phyloP scores from a whole-genome alignment of 2,329 filamentous ascomycete species.

The Cercospora sojina region DNA sequence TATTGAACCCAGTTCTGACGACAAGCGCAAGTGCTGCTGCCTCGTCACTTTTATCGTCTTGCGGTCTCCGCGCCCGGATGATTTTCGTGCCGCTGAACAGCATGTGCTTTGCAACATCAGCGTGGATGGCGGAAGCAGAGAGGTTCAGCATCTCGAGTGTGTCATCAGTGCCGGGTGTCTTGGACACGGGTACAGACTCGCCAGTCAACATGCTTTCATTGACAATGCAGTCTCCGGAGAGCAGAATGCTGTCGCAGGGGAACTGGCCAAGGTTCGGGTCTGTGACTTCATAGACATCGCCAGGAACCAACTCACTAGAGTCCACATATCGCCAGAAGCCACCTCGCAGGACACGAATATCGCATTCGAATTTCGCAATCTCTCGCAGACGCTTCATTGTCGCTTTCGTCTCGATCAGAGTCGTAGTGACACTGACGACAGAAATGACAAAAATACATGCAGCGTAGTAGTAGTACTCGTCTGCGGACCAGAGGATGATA shows the following conservation, averaged over 20 bases:
- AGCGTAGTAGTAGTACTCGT: slow-evolving; percentile 98
- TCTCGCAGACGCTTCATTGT: slow-evolving; percentile 90
- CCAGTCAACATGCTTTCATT: slow-evolving; percentile 99
- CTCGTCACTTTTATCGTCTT: slow-evolving; percentile 81
- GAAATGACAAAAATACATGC: slow-evolving; percentile 94
- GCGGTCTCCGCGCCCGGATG: slow-evolving; percentile 81
- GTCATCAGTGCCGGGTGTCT: slow-evolving; percentile 78
- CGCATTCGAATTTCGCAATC: slow-evolving; percentile 92
- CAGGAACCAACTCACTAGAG: slow-evolving; percentile 86
- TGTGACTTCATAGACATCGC: slow-evolving; percentile 94
- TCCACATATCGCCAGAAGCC: slow-evolving; percentile 92
- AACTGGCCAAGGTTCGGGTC: slow-evolving; percentile 86
- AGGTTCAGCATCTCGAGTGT: slow-evolving; percentile 74
- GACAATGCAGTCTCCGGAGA: slow-evolving; percentile 95
- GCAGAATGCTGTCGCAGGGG: slow-evolving; percentile 84
- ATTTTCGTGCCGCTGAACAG: slow-evolving; percentile 95
- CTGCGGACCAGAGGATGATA: slow-evolving; percentile 88
- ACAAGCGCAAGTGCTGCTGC: slow-evolving; percentile 89
- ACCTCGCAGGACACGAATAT: slow-evolving; percentile 87
- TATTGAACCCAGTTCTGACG: slow-evolving; percentile 92
- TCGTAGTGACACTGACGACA: slow-evolving; percentile 83
- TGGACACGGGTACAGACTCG: slow-evolving; percentile 95
- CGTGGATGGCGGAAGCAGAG: slow-evolving; percentile 75
- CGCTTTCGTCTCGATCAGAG: slow-evolving; percentile 83
- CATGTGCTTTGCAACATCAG: slow-evolving; percentile 82